Evolutionary conservation across 1,284 basidiomycete genomes (phyloP).

Genomic region (Pyrrhoderma lamaoense): DNA sequence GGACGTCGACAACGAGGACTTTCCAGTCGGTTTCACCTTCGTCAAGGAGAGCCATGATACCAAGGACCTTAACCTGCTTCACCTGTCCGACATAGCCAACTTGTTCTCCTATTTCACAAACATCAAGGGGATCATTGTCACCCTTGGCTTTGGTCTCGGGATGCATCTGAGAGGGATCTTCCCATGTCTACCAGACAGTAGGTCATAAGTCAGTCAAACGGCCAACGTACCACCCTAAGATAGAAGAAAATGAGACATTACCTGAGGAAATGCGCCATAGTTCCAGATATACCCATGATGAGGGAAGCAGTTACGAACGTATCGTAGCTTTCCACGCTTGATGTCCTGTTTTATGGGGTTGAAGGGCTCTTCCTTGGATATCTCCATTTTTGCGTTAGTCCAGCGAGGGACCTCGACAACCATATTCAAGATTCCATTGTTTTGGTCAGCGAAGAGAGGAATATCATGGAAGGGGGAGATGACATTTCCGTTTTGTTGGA

Average conservation of each 20-base stretch:
- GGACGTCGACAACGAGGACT: conserved; percentile 94
- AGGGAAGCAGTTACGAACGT: conserved; percentile 99
- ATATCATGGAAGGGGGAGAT: conserved; percentile 94
- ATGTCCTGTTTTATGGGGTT: conserved; percentile 99
- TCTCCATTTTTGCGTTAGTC: conserved; percentile 99
- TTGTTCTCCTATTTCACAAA: conserved; percentile 99
- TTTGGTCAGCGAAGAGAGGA: conserved; percentile 91
- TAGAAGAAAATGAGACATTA: conserved; percentile 28
- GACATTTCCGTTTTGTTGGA: conserved; percentile 81
- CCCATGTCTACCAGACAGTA: conserved; percentile 76
- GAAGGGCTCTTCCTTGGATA: conserved; percentile 94
- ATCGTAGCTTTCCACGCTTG: conserved; percentile 94
- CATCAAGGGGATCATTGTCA: conserved; percentile 99
- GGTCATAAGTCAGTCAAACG: conserved; percentile 1
- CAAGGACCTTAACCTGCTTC: conserved; percentile 99
- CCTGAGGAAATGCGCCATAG: conserved; percentile 96
- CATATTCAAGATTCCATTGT: conserved; percentile 95
- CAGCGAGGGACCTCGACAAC: conserved; percentile 98
- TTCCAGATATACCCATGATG: conserved; percentile 99
- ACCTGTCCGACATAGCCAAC: conserved; percentile 97
- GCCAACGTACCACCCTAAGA: background rate
- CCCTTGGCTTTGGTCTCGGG: conserved; percentile 98
- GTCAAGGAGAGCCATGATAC: conserved; percentile 98
- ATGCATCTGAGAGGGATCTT: conserved; percentile 85
- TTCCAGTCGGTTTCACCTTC: conserved; percentile 99